These are phyloP conservation scores for Pythium utonaiense DNA, from an alignment of 352 stramenopile genomes.

Conservation along the genomic window DNA sequence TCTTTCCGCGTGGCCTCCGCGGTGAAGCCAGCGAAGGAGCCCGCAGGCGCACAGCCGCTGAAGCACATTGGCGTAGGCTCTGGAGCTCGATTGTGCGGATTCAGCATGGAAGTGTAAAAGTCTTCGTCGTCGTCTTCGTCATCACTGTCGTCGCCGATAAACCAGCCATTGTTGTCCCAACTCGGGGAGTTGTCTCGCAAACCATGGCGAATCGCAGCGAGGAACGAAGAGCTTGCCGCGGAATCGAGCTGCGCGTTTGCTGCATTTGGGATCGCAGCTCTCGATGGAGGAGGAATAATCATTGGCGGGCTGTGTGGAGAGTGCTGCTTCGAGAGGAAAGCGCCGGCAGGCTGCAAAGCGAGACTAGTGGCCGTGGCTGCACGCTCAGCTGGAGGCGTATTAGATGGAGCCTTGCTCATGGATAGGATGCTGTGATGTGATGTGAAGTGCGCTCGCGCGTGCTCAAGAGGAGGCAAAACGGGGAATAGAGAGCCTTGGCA, in stretches of 20 bases:
- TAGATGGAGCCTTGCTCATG: constrained; percentile 4
- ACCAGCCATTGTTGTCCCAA: constrained; percentile 23
- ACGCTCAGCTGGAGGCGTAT: background rate
- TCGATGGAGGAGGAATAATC: constrained; percentile 9
- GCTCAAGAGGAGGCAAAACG: background rate
- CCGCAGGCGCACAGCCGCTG: constrained; percentile 12
- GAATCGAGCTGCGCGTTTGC: background rate
- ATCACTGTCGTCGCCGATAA: constrained; percentile 20
- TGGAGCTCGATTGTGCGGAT: constrained; percentile 3
- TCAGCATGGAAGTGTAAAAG: constrained; percentile 11
- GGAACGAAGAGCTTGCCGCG: constrained; percentile 11
- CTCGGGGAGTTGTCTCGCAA: constrained; percentile 19
- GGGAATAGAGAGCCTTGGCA: background rate
- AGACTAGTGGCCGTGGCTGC: background rate
- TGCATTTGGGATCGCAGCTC: background rate
- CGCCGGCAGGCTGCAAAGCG: constrained; percentile 11
- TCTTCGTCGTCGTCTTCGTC: constrained; percentile 20
- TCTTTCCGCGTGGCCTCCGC: background rate
- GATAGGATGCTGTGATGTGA: background rate
- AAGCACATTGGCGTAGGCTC: background rate
- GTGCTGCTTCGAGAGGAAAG: constrained; percentile 6
- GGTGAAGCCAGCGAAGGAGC: constrained; percentile 13
- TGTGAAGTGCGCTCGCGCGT: background rate
- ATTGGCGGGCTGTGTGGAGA: constrained; percentile 16
- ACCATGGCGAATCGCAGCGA: constrained; percentile 17